phyloP scores from a whole-genome alignment of 306 rosid species.

The Neltuma alba region DNA sequence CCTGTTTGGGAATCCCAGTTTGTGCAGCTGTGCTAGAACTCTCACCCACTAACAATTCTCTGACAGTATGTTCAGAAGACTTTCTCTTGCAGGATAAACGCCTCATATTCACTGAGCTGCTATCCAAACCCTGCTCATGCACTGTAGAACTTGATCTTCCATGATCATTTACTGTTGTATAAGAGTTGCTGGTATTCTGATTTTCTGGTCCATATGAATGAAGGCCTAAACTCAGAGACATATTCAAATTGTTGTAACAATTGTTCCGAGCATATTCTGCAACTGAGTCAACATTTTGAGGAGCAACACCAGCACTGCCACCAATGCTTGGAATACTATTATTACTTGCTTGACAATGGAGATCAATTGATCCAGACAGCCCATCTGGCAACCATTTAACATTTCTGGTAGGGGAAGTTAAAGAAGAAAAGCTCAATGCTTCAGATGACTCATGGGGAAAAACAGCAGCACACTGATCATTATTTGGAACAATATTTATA shows the following conservation, averaged over 20 bases:
- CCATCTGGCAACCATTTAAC: not conserved
- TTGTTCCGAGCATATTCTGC: not conserved
- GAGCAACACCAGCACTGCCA: not conserved
- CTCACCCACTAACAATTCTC: conserved; percentile 20
- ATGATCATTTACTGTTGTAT: not conserved
- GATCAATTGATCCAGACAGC: not conserved
- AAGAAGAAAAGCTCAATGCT: not conserved
- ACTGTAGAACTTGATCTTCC: not conserved
- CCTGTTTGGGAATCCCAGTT: conserved; percentile 11
- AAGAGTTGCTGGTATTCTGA: not conserved
- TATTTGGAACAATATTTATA: not conserved
- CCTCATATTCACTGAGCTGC: not conserved
- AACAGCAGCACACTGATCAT: not conserved
- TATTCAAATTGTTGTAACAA: not conserved
- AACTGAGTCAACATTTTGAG: conserved; percentile 2
- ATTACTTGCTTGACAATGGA: not conserved
- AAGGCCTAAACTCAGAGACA: not conserved
- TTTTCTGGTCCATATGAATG: conserved; percentile 3
- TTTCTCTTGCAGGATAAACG: conserved; percentile 27
- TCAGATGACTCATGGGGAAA: conserved; percentile 5
- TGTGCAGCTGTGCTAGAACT: conserved; percentile 15
- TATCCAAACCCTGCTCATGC: not conserved
- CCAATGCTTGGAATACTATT: not conserved
- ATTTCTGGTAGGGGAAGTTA: not conserved
- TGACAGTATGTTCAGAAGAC: not conserved